These are phyloP conservation scores for Phtheirospermum japonicum DNA, from an alignment of 257 asterid species.

Conservation along the genomic window DNA sequence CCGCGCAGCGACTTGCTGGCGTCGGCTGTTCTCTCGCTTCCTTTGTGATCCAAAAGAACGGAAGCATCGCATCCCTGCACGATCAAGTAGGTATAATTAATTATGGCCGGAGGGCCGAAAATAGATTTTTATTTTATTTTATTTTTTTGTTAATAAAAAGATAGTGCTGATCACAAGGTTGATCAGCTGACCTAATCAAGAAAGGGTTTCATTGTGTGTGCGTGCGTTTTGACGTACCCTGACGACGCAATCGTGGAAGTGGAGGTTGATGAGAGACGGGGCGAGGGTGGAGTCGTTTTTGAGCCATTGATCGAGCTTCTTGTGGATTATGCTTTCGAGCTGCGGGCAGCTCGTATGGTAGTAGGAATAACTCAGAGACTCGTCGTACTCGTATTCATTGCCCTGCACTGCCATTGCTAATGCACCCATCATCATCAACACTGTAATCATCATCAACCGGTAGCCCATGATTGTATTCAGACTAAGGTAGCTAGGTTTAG, in stretches of 20 bases:
- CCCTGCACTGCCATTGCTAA: conserved; percentile 4
- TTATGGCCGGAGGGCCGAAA: too few relatives aligned
- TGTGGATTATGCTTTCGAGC: conserved; percentile 44
- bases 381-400: conserved; percentile 40
- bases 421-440: conserved; percentile 6
- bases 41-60: conserved; percentile 45
- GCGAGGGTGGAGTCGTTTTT: conserved; percentile 52
- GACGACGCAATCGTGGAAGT: conserved; percentile 56
- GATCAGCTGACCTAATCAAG: too few relatives aligned
- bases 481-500: background rate
- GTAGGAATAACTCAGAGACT: conserved; percentile 37
- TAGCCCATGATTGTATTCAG: background rate
- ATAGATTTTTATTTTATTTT: too few relatives aligned
- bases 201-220: too few relatives aligned
- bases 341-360: conserved; percentile 49
- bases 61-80: conserved; percentile 65
- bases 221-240: conserved; percentile 31
- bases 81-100: background rate
- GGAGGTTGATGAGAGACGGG: conserved; percentile 54
- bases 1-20: conserved; percentile 52
- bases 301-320: conserved; percentile 37
- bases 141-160: too few relatives aligned
- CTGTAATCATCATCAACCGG: background rate
- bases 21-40: conserved; percentile 44
- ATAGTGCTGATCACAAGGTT: too few relatives aligned